Evolutionary conservation across 768 basidiomycete species (phyloP).

Genomic region (Pisolithus albus): DNA sequence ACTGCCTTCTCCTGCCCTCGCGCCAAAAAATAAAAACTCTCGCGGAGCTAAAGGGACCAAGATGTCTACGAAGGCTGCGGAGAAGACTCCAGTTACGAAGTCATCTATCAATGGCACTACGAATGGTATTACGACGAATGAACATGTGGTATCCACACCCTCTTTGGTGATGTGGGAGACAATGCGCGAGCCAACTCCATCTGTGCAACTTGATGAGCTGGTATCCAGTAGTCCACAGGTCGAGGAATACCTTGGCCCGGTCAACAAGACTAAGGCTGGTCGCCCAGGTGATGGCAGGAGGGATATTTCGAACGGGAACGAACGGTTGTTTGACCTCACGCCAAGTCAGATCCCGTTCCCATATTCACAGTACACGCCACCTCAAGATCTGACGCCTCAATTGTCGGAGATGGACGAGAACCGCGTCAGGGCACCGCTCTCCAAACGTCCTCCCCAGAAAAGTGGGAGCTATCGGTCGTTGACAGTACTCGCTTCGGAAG

Average conservation of each 20-base stretch:
- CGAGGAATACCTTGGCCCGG: neutral
- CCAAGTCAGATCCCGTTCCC: constrained; percentile 50
- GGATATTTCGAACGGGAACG: constrained; percentile 3
- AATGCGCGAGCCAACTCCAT: constrained; percentile 18
- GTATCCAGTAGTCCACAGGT: constrained; percentile 26
- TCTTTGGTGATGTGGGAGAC: constrained; percentile 25
- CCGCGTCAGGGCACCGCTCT: constrained; percentile 19
- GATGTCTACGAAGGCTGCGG: constrained; percentile 8
- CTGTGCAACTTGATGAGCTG: constrained; percentile 30
- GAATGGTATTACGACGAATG: neutral
- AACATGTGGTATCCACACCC: constrained; percentile 3
- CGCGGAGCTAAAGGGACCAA: constrained; percentile 4
- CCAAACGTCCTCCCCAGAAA: constrained; percentile 6
- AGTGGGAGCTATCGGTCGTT: constrained; percentile 36
- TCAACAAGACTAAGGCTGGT: too few relatives aligned
- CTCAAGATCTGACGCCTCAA: constrained; percentile 1
- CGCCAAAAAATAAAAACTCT: neutral
- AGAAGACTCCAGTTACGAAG: neutral
- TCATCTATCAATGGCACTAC: neutral
- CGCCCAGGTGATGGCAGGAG: neutral
- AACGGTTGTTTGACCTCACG: constrained; percentile 43
- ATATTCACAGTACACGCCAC: constrained; percentile 39
- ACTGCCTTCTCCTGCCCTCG: constrained; percentile 7
- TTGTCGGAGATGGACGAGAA: constrained; percentile 31
- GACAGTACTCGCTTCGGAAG: constrained; percentile 43